Evolutionary conservation across 345 rosid species (phyloP).

Genomic region (Lagerstroemia speciosa): DNA sequence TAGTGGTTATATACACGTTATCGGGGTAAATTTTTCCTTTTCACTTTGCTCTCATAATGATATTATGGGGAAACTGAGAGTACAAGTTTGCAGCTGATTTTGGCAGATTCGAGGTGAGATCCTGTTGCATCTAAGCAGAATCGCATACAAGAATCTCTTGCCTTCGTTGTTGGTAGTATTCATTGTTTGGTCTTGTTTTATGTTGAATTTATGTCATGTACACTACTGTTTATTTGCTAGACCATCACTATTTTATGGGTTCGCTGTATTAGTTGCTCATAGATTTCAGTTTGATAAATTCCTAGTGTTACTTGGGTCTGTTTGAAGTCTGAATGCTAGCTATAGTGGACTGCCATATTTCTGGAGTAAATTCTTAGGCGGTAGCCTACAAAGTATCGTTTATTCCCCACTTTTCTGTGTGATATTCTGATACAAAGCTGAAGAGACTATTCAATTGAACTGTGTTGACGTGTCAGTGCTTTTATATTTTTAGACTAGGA

Average conservation of each 20-base stretch:
- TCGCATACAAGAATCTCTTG: background rate
- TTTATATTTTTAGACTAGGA: background rate
- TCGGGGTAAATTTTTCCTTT: background rate
- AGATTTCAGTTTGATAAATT: background rate
- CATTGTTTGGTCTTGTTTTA: background rate
- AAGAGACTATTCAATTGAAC: too few species aligned
- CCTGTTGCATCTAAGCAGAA: constrained; percentile 2
- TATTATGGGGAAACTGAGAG: background rate
- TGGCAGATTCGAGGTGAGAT: background rate
- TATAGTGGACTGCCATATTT: background rate
- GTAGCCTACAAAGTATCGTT: background rate
- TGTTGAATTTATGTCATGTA: background rate
- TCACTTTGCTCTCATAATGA: background rate
- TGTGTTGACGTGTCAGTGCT: background rate
- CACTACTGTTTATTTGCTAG: background rate
- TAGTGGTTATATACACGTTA: background rate
- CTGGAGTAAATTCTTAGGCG: too few species aligned
- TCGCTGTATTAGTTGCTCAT: background rate
- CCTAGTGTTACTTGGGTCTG: background rate
- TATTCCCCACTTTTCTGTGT: background rate
- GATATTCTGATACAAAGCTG: background rate
- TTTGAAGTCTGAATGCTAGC: background rate
- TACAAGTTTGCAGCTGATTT: background rate
- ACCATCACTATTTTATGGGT: background rate
- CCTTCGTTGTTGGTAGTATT: background rate